Conservation (phyloP, 2,329 filamentous ascomycete genomes). For the Cryphonectria carpinicola region DNA sequence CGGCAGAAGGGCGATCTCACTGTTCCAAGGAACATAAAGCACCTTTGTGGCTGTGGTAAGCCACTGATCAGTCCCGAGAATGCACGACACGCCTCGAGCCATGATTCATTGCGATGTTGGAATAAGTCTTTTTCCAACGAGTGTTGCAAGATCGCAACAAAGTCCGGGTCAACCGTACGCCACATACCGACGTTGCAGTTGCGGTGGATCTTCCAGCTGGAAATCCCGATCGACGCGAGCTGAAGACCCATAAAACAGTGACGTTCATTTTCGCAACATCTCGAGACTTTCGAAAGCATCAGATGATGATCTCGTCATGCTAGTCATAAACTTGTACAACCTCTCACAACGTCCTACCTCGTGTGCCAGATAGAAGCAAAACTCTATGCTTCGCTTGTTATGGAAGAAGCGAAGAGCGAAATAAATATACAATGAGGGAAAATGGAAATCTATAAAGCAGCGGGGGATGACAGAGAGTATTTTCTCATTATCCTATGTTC, state of each 20-base stretch:
- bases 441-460: neutral
- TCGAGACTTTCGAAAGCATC: constrained; percentile 23
- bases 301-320: constrained; percentile 24
- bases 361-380: too few relatives aligned
- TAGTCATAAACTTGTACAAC: neutral
- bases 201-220: neutral
- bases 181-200: neutral
- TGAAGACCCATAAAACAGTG: neutral
- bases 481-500: neutral
- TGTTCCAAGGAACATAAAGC: too few relatives aligned
- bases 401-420: neutral
- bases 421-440: neutral
- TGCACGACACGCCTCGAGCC: neutral
- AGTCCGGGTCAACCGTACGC: neutral
- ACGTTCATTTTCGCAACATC: constrained; percentile 5
- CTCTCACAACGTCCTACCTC: neutral
- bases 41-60: too few relatives aligned
- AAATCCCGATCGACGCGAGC: neutral
- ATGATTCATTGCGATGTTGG: neutral
- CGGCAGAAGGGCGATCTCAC: too few relatives aligned
- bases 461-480: neutral
- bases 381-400: constrained; percentile 6
- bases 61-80: neutral
- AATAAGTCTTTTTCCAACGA: neutral
- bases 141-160: neutral